phyloP scores from a whole-genome alignment of 176 grass and related monocot species.

The Elymus sibiricus region DNA sequence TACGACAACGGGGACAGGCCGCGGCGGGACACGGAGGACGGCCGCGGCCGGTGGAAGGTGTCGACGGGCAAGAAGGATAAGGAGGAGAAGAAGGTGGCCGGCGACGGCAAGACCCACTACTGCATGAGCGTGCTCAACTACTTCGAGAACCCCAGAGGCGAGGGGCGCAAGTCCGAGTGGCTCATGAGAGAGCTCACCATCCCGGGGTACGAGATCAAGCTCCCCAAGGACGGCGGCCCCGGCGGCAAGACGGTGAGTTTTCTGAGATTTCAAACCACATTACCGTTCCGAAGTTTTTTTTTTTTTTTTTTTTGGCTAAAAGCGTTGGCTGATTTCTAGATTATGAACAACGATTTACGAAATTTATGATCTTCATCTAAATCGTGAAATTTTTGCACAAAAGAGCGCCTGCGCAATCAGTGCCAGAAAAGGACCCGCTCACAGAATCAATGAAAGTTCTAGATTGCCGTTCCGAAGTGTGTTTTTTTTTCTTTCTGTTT shows the following conservation, averaged over 20 bases:
- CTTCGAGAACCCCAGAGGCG: not conserved
- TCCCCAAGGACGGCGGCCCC: not conserved
- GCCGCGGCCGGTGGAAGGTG: constrained; percentile 34
- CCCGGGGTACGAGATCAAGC: constrained; percentile 9
- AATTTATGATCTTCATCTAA: no score
- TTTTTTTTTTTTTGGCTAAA: no score
- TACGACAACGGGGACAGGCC: constrained; percentile 17
- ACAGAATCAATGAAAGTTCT: no score
- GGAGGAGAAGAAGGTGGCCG: not conserved
- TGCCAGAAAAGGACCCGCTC: no score
- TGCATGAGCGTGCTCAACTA: constrained; percentile 6
- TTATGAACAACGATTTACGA: no score
- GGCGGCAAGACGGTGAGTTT: not conserved
- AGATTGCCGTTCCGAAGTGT: no score
- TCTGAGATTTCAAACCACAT: not conserved
- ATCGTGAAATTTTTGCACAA: no score
- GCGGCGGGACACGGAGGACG: constrained; percentile 13
- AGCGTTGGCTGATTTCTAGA: no score
- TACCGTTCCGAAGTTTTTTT: no score
- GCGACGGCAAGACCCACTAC: not conserved
- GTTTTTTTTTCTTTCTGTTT: no score
- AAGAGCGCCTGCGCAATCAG: no score
- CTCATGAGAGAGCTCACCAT: constrained; percentile 35
- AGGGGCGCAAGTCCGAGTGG: constrained; percentile 29
- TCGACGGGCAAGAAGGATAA: not conserved